Evolutionary conservation across 2,329 filamentous ascomycete species (phyloP).

Genomic region (Talaromyces sp.): DNA sequence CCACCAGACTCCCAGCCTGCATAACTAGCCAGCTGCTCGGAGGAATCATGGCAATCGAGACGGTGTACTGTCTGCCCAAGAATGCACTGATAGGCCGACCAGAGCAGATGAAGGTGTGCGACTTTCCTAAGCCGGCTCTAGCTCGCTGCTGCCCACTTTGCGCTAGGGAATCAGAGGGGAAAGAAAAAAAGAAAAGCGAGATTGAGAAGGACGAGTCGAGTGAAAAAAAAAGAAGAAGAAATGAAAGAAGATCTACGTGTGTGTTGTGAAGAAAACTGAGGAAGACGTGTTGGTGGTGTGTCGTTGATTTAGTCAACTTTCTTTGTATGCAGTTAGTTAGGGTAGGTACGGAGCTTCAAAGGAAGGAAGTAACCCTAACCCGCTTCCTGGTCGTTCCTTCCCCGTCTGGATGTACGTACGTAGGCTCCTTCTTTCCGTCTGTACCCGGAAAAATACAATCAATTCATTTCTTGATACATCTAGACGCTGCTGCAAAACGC

Average conservation of each 20-base stretch:
- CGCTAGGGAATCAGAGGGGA: neutral
- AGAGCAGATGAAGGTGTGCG: neutral
- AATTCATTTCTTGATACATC: neutral
- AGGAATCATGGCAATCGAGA: slow-evolving; percentile 2
- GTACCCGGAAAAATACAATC: too few species aligned
- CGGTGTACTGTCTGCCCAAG: neutral
- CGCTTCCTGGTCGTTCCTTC: neutral
- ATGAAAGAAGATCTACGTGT: neutral
- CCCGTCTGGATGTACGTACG: neutral
- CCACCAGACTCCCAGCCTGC: slow-evolving; percentile 6
- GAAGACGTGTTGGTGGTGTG: neutral
- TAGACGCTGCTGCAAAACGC: neutral
- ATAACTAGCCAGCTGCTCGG: slow-evolving; percentile 3
- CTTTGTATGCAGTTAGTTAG: neutral
- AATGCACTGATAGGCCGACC: slow-evolving; percentile 11
- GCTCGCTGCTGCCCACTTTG: neutral
- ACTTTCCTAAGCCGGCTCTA: slow-evolving; percentile 7
- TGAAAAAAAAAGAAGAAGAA: neutral
- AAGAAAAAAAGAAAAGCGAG: neutral
- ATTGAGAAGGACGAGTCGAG: neutral
- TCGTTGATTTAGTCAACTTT: neutral
- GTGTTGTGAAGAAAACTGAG: neutral
- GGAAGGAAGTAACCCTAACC: neutral
- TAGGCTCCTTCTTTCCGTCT: neutral
- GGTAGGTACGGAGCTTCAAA: neutral